Percentiles rank a stretch among this genome's conserved stretches.
phyloP scores from a whole-genome alignment of 192 early-diverging fungal genomes.

The Spizellomyces punctatus region DNA sequence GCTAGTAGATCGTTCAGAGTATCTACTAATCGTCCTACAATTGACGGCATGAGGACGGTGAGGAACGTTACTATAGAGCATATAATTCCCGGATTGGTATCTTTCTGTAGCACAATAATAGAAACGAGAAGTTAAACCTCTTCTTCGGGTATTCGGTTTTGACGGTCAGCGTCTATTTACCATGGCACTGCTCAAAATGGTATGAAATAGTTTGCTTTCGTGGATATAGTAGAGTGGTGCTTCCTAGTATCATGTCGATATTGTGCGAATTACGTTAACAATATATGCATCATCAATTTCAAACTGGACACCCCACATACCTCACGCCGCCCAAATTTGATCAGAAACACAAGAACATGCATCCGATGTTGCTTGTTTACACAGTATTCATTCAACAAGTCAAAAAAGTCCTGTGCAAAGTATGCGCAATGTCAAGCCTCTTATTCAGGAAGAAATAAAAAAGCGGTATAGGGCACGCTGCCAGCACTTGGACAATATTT shows the following conservation, averaged over 20 bases:
- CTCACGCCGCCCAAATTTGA: slow-evolving; percentile 16
- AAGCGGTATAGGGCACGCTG: too few species aligned
- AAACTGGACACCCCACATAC: neutral
- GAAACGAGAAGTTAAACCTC: neutral
- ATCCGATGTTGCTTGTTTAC: slow-evolving; percentile 7
- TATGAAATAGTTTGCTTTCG: slow-evolving; percentile 23
- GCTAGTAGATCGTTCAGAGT: slow-evolving; percentile 8
- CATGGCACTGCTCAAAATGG: slow-evolving; percentile 27
- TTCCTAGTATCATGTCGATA: slow-evolving; percentile 6
- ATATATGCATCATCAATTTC: neutral
- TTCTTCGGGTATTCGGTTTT: neutral
- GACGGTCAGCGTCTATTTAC: neutral
- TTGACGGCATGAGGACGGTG: slow-evolving; percentile 9
- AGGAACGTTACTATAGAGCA: slow-evolving; percentile 13
- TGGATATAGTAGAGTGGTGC: slow-evolving; percentile 15
- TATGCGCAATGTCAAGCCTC: neutral
- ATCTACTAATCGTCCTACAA: slow-evolving; percentile 10
- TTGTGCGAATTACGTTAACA: neutral
- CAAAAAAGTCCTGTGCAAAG: slow-evolving; percentile 20
- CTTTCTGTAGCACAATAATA: neutral
- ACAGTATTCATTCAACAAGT: slow-evolving; percentile 9
- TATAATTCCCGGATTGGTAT: slow-evolving; percentile 20
- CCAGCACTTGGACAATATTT: too few species aligned
- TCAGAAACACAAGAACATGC: slow-evolving; percentile 17
- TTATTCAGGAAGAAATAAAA: too few species aligned